Evolutionary conservation across 139 green algal genomes (phyloP).

Genomic region (Coelastrella sp.): DNA sequence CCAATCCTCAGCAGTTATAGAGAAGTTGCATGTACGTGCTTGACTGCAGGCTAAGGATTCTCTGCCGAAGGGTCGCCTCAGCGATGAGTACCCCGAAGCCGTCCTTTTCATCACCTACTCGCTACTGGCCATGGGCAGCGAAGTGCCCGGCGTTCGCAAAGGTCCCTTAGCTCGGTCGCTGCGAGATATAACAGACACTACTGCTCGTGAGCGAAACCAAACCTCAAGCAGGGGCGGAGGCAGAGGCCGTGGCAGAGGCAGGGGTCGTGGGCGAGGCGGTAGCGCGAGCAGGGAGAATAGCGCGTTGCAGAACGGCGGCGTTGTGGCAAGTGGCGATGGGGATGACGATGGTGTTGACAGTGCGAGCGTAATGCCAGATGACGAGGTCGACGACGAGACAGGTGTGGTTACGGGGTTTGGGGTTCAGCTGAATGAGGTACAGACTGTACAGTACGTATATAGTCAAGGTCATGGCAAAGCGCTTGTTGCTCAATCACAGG

Average conservation of each 20-base stretch:
- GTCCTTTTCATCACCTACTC: slow-evolving; percentile 88
- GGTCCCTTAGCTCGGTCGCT: slow-evolving; percentile 7
- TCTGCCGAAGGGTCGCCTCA: slow-evolving; percentile 60
- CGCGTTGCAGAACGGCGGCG: not conserved
- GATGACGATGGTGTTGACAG: not conserved
- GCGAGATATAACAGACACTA: not conserved
- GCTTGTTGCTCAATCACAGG: too few relatives aligned
- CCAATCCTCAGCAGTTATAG: too few relatives aligned
- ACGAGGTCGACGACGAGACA: not conserved
- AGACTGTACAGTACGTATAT: too few relatives aligned
- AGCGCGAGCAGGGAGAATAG: not conserved
- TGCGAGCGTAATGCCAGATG: not conserved
- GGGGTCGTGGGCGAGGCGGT: slow-evolving; percentile 7
- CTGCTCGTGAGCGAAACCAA: not conserved
- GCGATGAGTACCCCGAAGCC: slow-evolving; percentile 59
- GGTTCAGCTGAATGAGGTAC: too few relatives aligned
- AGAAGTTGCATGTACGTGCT: too few relatives aligned
- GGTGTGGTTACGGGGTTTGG: not conserved
- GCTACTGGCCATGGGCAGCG: slow-evolving; percentile 53
- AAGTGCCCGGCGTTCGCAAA: slow-evolving; percentile 11
- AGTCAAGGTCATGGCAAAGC: too few relatives aligned
- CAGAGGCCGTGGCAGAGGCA: slow-evolving; percentile 2
- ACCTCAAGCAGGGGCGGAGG: not conserved
- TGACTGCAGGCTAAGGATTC: slow-evolving; percentile 59
- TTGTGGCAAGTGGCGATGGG: not conserved